phyloP scores from a whole-genome alignment of 768 basidiomycete species.

The Cystobasidium onofrii region DNA sequence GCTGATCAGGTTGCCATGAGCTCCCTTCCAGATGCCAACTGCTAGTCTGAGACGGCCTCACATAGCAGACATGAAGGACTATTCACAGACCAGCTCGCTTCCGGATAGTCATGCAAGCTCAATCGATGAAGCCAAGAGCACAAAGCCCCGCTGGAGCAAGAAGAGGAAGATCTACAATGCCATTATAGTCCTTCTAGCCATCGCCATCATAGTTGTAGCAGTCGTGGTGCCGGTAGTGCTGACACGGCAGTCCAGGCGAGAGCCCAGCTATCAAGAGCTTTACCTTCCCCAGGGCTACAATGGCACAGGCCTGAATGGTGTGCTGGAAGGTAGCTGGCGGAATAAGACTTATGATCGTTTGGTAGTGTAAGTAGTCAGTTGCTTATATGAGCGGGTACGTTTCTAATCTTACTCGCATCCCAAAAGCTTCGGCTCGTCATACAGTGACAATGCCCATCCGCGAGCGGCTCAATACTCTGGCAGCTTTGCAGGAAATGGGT shows the following conservation, averaged over 20 bases:
- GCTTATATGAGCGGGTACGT: no score
- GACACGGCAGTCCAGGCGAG: background rate
- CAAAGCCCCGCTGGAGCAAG: background rate
- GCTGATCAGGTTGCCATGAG: no score
- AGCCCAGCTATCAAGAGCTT: conserved; percentile 11
- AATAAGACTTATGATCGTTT: conserved; percentile 3
- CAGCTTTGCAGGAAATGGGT: background rate
- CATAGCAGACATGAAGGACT: no score
- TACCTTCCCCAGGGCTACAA: conserved; percentile 16
- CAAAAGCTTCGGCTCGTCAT: conserved; percentile 20
- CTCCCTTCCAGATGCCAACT: no score
- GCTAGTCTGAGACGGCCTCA: no score
- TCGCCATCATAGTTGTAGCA: conserved; percentile 17
- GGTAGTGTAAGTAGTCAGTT: conserved; percentile 20
- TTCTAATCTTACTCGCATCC: background rate
- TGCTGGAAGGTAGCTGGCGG: background rate
- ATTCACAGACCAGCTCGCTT: background rate
- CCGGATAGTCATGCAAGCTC: no score
- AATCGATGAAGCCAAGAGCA: no score
- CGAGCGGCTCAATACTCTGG: background rate
- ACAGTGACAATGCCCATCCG: conserved; percentile 23
- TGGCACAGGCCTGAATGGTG: conserved; percentile 26
- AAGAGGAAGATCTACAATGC: background rate
- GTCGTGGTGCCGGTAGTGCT: conserved; percentile 10
- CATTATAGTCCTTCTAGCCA: background rate